Base-by-base conservation (phyloP, 2,329 filamentous ascomycete species). In the Aspergillus fructus region DNA sequence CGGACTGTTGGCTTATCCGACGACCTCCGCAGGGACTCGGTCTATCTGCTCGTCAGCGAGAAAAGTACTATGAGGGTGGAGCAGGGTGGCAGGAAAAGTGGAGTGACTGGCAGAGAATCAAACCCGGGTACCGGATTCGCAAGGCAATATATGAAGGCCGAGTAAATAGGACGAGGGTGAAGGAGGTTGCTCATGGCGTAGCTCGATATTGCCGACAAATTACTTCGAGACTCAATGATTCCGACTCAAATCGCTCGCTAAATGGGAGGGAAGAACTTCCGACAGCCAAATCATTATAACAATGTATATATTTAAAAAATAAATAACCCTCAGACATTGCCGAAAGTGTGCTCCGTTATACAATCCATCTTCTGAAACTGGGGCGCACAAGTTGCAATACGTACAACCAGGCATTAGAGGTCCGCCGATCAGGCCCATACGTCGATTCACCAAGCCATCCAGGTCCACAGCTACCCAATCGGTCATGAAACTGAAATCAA, bases 11-110 rank as follows among this genome's bases (percentile, higher is more conserved):
- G 75, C 70, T 75, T 30, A 65, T 78, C 39, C 73, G 68, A 42
- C 74, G 66, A 48, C 75, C 75, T 4, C 75, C 73, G 2, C 74
- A 77, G 53, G 75, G 75, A 0, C 68, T 72, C 55, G 64, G 62
- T 11, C 65, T 73, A 58, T 72, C 74, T 5, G 68, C 64, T 8
- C 69, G 67, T 33, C 74, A 78, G 51, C 66, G 65, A 43, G 64
- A 70, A n/a, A 65, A 66, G 5, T 76, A 72, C 62, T 78, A 75
- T 48, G 73, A 76, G 56, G 73, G 74, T 49, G 70, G 70, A 9
- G 62, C 67, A 6, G 75, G 74, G 7, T 76, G 73, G 72, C 71
- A 73, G 60, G 74, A 77, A 57, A 76, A 62, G 30, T 59, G 76
- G 1, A 64, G 70, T 7, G 71, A 76, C 42, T 78, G 75, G 75